These are phyloP conservation scores for Astrothelium subdiscretum DNA, from an alignment of 495 filamentous ascomycete species.

Conservation along the genomic window DNA sequence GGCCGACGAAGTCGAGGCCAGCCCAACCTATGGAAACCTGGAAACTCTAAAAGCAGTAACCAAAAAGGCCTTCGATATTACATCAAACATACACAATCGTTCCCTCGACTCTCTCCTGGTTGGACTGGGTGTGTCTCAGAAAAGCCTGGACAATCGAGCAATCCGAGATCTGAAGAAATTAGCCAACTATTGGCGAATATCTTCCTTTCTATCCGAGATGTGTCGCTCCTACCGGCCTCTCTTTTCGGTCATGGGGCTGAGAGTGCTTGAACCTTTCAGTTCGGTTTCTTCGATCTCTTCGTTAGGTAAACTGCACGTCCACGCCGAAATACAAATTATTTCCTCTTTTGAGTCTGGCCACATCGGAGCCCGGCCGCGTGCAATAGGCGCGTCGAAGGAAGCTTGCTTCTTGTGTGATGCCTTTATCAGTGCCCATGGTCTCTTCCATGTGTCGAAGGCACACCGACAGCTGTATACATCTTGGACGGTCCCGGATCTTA, in stretches of 20 bases:
- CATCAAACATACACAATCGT: not conserved
- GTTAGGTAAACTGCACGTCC: not conserved
- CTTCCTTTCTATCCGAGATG: not conserved
- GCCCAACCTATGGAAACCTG: not conserved
- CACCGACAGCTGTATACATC: conserved; percentile 12
- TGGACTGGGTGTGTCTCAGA: not conserved
- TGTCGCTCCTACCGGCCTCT: not conserved
- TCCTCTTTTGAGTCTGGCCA: conserved; percentile 8
- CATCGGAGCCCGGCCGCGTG: not conserved
- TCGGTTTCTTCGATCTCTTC: not conserved
- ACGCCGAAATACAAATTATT: conserved; percentile 17
- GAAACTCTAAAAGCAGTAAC: not conserved
- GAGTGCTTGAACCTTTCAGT: not conserved
- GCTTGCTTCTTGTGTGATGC: conserved; percentile 17
- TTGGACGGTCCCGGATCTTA: conserved; percentile 11
- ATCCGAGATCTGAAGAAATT: not conserved
- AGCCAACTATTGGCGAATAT: not conserved
- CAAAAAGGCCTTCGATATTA: not conserved
- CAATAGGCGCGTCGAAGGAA: conserved; percentile 11
- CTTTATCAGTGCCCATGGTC: conserved; percentile 10
- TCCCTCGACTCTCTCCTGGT: not conserved
- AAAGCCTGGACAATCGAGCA: not conserved
- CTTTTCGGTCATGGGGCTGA: not conserved
- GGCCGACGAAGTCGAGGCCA: not conserved
- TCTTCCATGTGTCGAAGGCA: conserved; percentile 9